Evolutionary conservation across 1,139 yeast species (phyloP), one percentile per base, ranked within the genome.

Genomic region (Diutina siamensis): DNA sequence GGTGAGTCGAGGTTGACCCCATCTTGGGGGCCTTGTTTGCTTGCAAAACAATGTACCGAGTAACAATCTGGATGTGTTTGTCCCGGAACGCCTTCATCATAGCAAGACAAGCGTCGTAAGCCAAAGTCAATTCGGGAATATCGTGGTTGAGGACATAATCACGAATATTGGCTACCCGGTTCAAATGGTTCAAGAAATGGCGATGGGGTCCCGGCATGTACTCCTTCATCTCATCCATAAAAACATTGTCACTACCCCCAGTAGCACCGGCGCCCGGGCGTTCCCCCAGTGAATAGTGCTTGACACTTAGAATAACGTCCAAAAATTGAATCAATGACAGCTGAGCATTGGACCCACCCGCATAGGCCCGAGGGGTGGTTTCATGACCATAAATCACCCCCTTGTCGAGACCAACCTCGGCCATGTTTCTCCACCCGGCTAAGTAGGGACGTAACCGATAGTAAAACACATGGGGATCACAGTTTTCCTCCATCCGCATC

Each of bases 321-420:
- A 89, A 68, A 38, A 87, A 83, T 62, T 89, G 97, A 49, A 89
- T 84, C 52, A 88, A 68, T 2, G 96, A 86, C 44, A 92, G 80
- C 62, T 89, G 97, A 0, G 96, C 97, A 59, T 89, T 89, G 12
- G 95, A 85, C 0, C 97, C 97, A 21, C 97, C 97, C 5, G 95
- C 72, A 59, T 76, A 84, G 28, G 71, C 62, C 50, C 85, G 70
- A 47, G 79, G 82, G 20, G 56, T 62, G 1, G 62, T 54, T 50
- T 83, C 89, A 47, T 75, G 67, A 5, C 95, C 96, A 58, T 88
- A 88, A 44, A 71, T 64, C 1, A 88, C 80, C 1, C 97, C 97
- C 45, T 87, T 81, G 46, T 64, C 76, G 48, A 89, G 70, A 0
- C 97, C 97, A 1, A 83, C 88, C 50, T 80, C 89, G 18, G 76